Base-by-base conservation (phyloP, 371 early-diverging fungal genomes). In the Capillidium rhysosporum region DNA sequence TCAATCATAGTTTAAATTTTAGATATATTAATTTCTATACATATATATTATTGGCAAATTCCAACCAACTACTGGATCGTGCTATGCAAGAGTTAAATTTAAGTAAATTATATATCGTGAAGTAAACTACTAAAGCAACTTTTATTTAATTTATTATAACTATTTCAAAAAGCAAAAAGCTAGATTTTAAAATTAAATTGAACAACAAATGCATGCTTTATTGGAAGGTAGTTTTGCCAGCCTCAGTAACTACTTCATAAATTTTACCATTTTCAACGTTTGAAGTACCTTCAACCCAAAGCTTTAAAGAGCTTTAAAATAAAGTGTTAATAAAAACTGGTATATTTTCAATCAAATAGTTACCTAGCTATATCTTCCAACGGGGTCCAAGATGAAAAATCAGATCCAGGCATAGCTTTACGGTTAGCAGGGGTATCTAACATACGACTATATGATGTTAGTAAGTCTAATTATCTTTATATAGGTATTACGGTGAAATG, bases 351-450 rank as follows among this genome's bases (percentile, higher is more conserved):
- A 43, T 41, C n/a, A n/a, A n/a, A 29, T 3, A 9, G 16, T 68
- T 75, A 77, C 79, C 71, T 69, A 41, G 89, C 80, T 43, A 92
- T 68, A 14, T 63, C 72, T 26, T 61, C 67, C n/a, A 87, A 69
- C 1, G 93, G 84, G 12, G 94, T 94, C 93, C 92, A 94, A 16
- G 78, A 67, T 16, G 81, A 74, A 47, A 72, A 71, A 63, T 94
- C 94, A 28, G 94, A 89, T 47, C 69, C 61, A 21, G 91, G 82
- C 86, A 90, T 92, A 57, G 69, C 80, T 57, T 82, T 71, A 57
- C 97, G 76, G 72, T 94, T 94, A 69, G 71, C 78, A n/a, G 89
- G 84, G 0, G 97, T 96, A 64, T 96, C 97, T 44, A 96, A 68
- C 0, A 84, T 92, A 7, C 80, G 67, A 20, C 82, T 83, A 57